A percentile compares a stretch with the other conserved stretches of the same genome.
These are phyloP conservation scores for Coccomyxa sp. DNA, from an alignment of 139 green algal genomes.

Conservation along the genomic window DNA sequence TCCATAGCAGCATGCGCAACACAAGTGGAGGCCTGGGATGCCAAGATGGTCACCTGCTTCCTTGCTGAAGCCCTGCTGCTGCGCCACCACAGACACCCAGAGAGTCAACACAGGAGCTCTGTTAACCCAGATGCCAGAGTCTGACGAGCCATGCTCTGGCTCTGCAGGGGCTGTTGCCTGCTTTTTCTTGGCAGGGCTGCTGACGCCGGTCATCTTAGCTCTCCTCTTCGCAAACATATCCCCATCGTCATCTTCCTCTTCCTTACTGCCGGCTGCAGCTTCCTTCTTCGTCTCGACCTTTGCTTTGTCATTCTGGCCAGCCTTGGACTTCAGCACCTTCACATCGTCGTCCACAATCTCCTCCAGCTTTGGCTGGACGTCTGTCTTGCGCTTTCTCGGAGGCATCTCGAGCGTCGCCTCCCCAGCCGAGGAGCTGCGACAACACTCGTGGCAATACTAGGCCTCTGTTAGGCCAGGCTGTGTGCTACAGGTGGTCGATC, in stretches of 20 bases:
- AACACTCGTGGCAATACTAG: no score
- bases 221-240: neutral
- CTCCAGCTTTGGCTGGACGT: neutral
- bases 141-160: neutral
- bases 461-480: no score
- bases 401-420: neutral
- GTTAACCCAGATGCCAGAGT: constrained; percentile 24
- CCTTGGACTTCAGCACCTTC: neutral
- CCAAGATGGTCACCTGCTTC: no score
- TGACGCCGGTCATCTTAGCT: neutral
- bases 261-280: neutral
- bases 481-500: no score
- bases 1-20: no score
- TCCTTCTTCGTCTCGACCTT: neutral
- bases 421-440: no score
- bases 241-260: neutral
- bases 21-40: no score
- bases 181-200: neutral
- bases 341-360: neutral
- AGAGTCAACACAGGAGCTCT: constrained; percentile 38
- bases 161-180: neutral
- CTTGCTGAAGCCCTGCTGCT: constrained; percentile 28
- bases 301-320: neutral
- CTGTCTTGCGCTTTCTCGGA: neutral
- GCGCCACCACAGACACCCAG: constrained; percentile 33